These are phyloP conservation scores for Auricularia sp. DNA, from an alignment of 768 basidiomycete genomes.

Conservation along the genomic window DNA sequence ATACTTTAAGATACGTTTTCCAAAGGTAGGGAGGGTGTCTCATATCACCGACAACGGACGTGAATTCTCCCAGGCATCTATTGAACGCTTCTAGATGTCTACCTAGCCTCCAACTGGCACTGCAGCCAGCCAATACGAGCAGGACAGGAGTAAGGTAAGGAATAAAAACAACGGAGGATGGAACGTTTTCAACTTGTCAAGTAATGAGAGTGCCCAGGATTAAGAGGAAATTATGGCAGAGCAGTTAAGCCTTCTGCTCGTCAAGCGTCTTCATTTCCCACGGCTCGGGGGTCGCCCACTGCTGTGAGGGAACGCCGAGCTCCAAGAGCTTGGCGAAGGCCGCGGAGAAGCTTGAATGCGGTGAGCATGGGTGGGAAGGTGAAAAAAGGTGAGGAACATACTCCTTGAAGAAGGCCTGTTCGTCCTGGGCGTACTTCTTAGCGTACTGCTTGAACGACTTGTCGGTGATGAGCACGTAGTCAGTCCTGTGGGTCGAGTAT, in stretches of 20 bases:
- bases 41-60: too few relatives aligned
- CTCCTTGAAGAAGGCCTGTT: slow-evolving; percentile 90
- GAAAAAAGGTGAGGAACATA: slow-evolving; percentile 28
- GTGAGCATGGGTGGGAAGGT: not conserved
- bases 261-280: slow-evolving; percentile 57
- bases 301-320: slow-evolving; percentile 79
- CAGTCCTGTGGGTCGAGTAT: slow-evolving; percentile 43
- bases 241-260: slow-evolving; percentile 20
- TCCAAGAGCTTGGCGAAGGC: slow-evolving; percentile 76
- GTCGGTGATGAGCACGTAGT: slow-evolving; percentile 82
- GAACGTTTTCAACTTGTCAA: not conserved
- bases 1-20: too few relatives aligned
- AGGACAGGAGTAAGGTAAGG: not conserved
- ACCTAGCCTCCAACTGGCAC: not conserved
- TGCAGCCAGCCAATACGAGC: not conserved
- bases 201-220: not conserved
- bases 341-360: slow-evolving; percentile 58
- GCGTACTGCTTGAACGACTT: slow-evolving; percentile 87
- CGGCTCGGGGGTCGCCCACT: slow-evolving; percentile 62
- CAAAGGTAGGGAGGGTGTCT: too few relatives aligned
- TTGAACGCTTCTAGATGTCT: not conserved
- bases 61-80: not conserved
- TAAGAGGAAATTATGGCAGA: not conserved
- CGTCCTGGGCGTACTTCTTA: slow-evolving; percentile 76
- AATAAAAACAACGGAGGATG: not conserved